These are phyloP conservation scores for Lepidium didymum DNA, from an alignment of 345 rosid genomes.

Conservation along the genomic window DNA sequence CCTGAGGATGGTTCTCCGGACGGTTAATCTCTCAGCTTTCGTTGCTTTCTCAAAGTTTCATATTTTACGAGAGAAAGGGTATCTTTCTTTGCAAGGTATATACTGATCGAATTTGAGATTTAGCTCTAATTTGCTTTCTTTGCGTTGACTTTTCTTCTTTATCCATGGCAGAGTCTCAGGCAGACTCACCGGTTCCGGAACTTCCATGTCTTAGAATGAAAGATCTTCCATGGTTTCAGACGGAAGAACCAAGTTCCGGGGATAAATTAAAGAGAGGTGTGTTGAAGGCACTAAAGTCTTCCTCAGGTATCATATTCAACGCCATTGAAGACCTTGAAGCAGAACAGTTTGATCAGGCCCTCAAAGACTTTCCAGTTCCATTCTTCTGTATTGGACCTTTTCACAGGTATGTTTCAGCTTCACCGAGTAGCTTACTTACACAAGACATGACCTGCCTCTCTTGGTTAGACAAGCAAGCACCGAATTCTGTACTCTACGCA, in stretches of 20 bases:
- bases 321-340: constrained; percentile 45
- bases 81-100: constrained; percentile 30
- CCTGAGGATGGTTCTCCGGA: constrained; percentile 43
- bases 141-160: constrained; percentile 4
- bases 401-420: constrained; percentile 30
- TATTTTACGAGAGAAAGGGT: constrained; percentile 27
- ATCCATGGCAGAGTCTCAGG: constrained; percentile 26
- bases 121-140: not conserved
- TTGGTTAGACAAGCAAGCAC: constrained; percentile 53
- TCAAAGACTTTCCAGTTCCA: constrained; percentile 32
- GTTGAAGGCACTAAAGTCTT: constrained; percentile 28
- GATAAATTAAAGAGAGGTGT: not conserved
- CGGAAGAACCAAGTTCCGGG: constrained; percentile 10
- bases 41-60: constrained; percentile 20
- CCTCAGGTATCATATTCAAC: constrained; percentile 49
- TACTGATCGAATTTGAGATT: not conserved
- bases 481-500: constrained; percentile 42
- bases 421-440: constrained; percentile 40
- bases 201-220: constrained; percentile 37
- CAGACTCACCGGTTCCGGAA: constrained; percentile 31
- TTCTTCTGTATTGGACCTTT: constrained; percentile 44
- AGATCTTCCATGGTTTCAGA: constrained; percentile 35
- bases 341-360: constrained; percentile 13
- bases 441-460: constrained; percentile 44
- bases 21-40: constrained; percentile 31